Percentiles rank a stretch among this genome's conserved stretches.
Evolutionary conservation across 768 basidiomycete genomes (phyloP).

Genomic region (Asterophora lycoperdoides): DNA sequence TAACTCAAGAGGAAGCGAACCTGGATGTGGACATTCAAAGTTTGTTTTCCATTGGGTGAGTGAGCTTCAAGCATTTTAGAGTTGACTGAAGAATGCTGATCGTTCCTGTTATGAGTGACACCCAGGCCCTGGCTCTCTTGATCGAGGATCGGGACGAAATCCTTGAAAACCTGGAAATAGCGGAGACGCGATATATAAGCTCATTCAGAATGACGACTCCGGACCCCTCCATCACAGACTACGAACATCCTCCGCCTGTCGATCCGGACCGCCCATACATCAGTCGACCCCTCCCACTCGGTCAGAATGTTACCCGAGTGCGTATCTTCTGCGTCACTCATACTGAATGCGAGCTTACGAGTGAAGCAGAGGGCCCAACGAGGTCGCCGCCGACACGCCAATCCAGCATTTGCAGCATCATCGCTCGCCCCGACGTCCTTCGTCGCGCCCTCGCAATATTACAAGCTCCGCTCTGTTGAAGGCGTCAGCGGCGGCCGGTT

Average conservation of each 20-base stretch:
- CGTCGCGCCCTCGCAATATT: conserved; percentile 75
- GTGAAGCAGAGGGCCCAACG: conserved; percentile 20
- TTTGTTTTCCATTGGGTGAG: conserved; percentile 72
- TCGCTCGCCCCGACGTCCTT: conserved; percentile 76
- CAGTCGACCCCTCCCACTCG: conserved; percentile 62
- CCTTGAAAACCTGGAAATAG: conserved; percentile 75
- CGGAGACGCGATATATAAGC: conserved; percentile 72
- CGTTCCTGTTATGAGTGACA: conserved; percentile 46
- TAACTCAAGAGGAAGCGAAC: conserved; percentile 36
- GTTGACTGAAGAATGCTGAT: not conserved
- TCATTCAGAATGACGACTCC: conserved; percentile 73
- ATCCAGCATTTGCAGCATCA: conserved; percentile 62
- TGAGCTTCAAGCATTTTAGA: conserved; percentile 1
- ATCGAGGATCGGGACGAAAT: conserved; percentile 75
- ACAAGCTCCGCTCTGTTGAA: conserved; percentile 61
- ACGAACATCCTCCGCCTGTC: conserved; percentile 38
- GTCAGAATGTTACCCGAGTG: conserved; percentile 29
- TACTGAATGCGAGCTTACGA: not conserved
- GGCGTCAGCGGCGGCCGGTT: conserved; percentile 60
- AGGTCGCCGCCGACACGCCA: conserved; percentile 46
- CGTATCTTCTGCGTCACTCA: conserved; percentile 4
- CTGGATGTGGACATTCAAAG: conserved; percentile 65
- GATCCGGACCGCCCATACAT: conserved; percentile 53
- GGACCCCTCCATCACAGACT: conserved; percentile 65
- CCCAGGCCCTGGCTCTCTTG: conserved; percentile 57